Base-by-base conservation (phyloP, 352 stramenopile species). In the Globisporangium middletonii region DNA sequence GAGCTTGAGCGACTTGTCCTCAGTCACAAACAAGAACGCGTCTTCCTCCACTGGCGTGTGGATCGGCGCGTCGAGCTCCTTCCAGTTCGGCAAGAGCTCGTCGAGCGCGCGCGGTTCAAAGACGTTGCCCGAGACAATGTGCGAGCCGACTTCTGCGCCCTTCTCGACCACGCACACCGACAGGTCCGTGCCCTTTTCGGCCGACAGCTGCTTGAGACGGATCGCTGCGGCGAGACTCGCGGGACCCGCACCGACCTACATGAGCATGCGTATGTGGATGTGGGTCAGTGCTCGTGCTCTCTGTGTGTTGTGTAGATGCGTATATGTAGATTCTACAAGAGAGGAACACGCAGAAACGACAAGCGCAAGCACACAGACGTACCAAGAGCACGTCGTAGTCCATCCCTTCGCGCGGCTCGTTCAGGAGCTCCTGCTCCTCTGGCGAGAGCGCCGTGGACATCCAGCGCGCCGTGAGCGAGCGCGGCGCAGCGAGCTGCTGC, bases 331-430 rank as follows among this genome's bases (percentile, higher is more conserved):
- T n/a, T n/a, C n/a, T n/a, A n/a, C n/a, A n/a, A n/a, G n/a, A n/a
- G 28, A 49, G 11, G 13, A 44, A 48, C 23, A 47, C n/a, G 64
- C 26, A 76, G 15, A 90, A 28, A 60, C n/a, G 15, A 28, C 19
- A 16, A 45, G 19, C 18, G 19, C 4, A 15, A 23, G 23, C 23
- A 23, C 23, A 2, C 6, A 3, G 11, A 30, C 59, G 83, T 42
- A 99, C 97, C 71, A 99, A 95, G 46, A 99, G 72, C 28, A 99
- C 96, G 83, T 99, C 97, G 84, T 99, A 99, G 64, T 98, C 93
- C 96, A 99, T 98, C 54, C 64, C 79, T 65, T 99, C 94, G 46
- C 94, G 88, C 55, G 80, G 78, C 62, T 77, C 72, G 46, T 77
- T 77, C 33, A 95, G 61, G 62, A 85, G 62, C 65, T 91, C 77